Conservation (phyloP, 129 eudicot species). For the Kitagawia praeruptora region DNA sequence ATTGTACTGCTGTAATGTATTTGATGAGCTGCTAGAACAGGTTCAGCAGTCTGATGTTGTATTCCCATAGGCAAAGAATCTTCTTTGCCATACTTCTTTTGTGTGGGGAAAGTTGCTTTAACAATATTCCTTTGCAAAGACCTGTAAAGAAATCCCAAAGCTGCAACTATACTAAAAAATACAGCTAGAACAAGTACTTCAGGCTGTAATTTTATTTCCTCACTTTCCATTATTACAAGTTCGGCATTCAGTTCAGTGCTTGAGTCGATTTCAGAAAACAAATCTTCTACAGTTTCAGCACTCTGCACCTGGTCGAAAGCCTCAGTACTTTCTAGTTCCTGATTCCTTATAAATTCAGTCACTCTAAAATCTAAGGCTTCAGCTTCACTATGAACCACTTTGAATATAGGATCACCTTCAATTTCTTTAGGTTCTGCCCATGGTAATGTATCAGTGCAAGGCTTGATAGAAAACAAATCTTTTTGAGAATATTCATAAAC, state of each 20-base stretch:
- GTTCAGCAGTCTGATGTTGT: neutral
- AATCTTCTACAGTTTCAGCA: constrained; percentile 3
- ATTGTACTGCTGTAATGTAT: neutral
- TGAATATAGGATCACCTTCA: neutral
- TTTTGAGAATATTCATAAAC: constrained; percentile 7
- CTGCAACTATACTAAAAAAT: constrained; percentile 14
- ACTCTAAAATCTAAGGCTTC: neutral
- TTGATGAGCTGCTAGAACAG: neutral
- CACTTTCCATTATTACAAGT: neutral
- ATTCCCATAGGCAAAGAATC: neutral
- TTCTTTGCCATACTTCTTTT: neutral
- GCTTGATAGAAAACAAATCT: neutral
- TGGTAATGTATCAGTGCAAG: neutral
- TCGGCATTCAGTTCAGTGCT: neutral
- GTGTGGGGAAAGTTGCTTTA: neutral
- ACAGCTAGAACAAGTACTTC: constrained; percentile 6
- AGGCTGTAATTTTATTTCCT: neutral
- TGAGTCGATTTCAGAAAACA: neutral
- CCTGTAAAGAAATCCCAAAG: constrained; percentile 24
- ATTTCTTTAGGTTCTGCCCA: constrained; percentile 18
- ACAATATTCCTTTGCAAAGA: constrained; percentile 16
- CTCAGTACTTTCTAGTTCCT: constrained; percentile 10
- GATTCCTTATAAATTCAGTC: neutral
- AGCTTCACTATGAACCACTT: constrained; percentile 2
- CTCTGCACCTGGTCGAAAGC: constrained; percentile 11